These are phyloP conservation scores for Zygosaccharomyces pseudobailii DNA, from an alignment of 1,139 yeast species.

Conservation along the genomic window DNA sequence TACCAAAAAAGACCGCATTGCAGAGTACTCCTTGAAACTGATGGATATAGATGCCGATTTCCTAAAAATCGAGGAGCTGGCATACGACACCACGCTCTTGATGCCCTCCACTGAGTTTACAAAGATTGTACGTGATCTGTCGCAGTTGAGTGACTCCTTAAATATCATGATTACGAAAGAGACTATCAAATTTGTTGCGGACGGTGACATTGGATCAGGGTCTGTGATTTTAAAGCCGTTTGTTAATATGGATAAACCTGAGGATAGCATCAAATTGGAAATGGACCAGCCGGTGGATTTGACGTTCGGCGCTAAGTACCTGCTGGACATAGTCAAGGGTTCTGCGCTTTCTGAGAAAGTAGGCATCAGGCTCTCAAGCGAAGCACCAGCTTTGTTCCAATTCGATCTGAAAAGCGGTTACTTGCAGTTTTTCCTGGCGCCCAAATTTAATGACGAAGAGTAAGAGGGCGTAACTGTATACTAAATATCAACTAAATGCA, in stretches of 20 bases:
- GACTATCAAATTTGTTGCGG: conserved; percentile 82
- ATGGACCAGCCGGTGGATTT: conserved; percentile 84
- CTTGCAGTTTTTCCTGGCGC: conserved; percentile 93
- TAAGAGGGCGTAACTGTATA: conserved; percentile 26
- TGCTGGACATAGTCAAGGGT: conserved; percentile 88
- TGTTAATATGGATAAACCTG: conserved; percentile 76
- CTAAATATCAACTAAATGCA: not conserved
- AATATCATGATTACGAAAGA: conserved; percentile 86
- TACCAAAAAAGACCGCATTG: conserved; percentile 80
- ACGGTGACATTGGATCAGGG: conserved; percentile 92
- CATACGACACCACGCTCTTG: conserved; percentile 77
- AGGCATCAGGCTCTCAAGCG: conserved; percentile 81
- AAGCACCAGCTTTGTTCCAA: conserved; percentile 92
- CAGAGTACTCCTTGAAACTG: conserved; percentile 85
- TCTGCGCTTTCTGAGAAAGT: conserved; percentile 71
- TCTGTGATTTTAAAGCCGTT: conserved; percentile 80
- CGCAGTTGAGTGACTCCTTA: conserved; percentile 80
- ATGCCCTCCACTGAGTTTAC: conserved; percentile 88
- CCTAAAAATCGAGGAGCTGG: conserved; percentile 90
- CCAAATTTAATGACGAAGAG: conserved; percentile 91
- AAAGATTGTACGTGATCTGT: conserved; percentile 84
- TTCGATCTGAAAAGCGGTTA: conserved; percentile 90
- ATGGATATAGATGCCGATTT: conserved; percentile 97
- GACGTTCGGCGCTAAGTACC: conserved; percentile 87
- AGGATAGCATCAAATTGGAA: conserved; percentile 66